Conservation (phyloP, 495 filamentous ascomycete species). For the Annulohypoxylon bovei region DNA sequence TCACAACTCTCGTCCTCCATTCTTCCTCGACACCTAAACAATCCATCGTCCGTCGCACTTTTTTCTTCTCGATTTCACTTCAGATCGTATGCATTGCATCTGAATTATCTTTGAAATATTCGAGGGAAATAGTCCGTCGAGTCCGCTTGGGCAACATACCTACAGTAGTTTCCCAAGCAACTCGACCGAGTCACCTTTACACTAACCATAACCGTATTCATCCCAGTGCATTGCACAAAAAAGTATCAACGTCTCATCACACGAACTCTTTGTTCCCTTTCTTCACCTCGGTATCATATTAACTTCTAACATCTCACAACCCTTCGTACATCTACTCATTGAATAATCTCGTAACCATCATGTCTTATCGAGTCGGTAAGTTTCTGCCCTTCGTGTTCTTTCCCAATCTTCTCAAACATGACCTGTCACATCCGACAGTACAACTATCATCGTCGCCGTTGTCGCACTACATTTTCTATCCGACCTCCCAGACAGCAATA, state of each 20-base stretch:
- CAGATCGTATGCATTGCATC: neutral
- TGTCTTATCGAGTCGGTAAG: conserved; percentile 6
- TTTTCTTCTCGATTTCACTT: neutral
- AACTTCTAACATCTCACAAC: neutral
- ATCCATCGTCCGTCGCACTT: neutral
- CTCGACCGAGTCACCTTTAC: neutral
- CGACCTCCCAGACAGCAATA: neutral
- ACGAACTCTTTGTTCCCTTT: neutral
- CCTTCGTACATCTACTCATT: neutral
- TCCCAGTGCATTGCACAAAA: neutral
- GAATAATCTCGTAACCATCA: neutral
- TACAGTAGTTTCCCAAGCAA: neutral
- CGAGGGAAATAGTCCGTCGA: neutral
- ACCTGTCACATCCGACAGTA: conserved; percentile 2
- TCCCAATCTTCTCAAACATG: neutral
- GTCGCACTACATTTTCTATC: neutral
- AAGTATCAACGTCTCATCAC: neutral
- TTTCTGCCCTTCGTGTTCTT: neutral
- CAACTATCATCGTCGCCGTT: neutral
- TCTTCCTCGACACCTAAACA: neutral
- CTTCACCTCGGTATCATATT: neutral
- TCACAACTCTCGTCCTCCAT: neutral
- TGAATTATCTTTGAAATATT: neutral
- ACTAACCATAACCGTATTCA: neutral
- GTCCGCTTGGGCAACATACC: neutral